Evolutionary conservation across 441 rosid genomes (phyloP).

Genomic region (Macaranga tanarius): DNA sequence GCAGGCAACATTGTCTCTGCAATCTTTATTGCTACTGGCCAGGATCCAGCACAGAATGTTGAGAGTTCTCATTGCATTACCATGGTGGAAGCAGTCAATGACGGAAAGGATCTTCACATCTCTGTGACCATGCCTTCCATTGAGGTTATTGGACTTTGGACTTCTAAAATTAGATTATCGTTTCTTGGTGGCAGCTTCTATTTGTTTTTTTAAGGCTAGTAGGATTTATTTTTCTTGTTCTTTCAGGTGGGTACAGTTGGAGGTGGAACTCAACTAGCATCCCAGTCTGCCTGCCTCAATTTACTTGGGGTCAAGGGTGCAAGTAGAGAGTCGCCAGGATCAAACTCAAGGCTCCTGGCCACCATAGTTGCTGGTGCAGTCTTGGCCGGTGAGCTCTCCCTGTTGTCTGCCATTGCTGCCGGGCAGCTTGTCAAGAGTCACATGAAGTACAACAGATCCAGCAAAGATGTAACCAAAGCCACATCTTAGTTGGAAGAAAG

Average conservation of each 20-base stretch:
- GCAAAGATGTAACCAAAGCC: slow-evolving; percentile 57
- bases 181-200: background rate
- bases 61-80: slow-evolving; percentile 96
- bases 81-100: slow-evolving; percentile 91
- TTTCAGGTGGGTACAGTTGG: slow-evolving; percentile 86
- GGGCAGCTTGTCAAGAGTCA: slow-evolving; percentile 89
- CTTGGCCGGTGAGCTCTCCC: slow-evolving; percentile 81
- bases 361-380: slow-evolving; percentile 79
- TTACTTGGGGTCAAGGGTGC: slow-evolving; percentile 86
- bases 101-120: slow-evolving; percentile 72
- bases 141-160: slow-evolving; percentile 47
- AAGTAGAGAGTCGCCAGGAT: slow-evolving; percentile 62
- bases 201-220: background rate
- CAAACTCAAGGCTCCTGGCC: slow-evolving; percentile 76
- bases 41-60: slow-evolving; percentile 93
- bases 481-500: slow-evolving; percentile 13
- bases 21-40: slow-evolving; percentile 83
- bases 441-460: slow-evolving; percentile 93
- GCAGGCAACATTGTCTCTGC: slow-evolving; percentile 93
- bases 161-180: background rate
- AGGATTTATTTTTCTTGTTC: background rate
- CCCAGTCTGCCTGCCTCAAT: slow-evolving; percentile 90
- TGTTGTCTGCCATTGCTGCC: slow-evolving; percentile 88
- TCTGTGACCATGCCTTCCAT: slow-evolving; percentile 92
- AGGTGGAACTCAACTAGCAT: slow-evolving; percentile 92